These are phyloP conservation scores for Fusarium marasasianum DNA, from an alignment of 2,329 filamentous ascomycete genomes.

Conservation along the genomic window DNA sequence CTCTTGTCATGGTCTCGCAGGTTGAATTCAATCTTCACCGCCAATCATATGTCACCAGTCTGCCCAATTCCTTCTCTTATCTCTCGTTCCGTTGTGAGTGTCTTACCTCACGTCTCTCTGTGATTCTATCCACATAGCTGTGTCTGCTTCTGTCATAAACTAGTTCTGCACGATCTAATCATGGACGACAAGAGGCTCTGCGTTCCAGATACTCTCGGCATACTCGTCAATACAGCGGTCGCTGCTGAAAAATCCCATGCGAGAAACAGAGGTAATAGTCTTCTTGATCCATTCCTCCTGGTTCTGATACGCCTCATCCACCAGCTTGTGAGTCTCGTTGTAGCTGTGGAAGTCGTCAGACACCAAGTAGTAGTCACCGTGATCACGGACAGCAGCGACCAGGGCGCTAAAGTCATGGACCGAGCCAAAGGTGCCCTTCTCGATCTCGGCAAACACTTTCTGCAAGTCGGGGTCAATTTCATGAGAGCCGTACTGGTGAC, in stretches of 20 bases:
- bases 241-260: constrained; percentile 98
- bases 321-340: constrained; percentile 86
- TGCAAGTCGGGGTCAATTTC: constrained; percentile 78
- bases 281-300: constrained; percentile 94
- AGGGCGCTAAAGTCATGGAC: constrained; percentile 82
- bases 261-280: constrained; percentile 84
- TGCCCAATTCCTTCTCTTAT: constrained; percentile 7
- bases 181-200: constrained; percentile 76
- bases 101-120: constrained; percentile 1
- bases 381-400: constrained; percentile 84
- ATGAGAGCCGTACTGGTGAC: constrained; percentile 85
- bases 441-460: constrained; percentile 86
- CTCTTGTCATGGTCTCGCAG: constrained; percentile 9
- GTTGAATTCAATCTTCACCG: neutral
- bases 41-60: constrained; percentile 21
- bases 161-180: constrained; percentile 38
- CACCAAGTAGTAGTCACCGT: constrained; percentile 97
- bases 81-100: constrained; percentile 1
- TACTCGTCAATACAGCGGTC: constrained; percentile 98
- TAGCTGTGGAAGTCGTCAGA: constrained; percentile 98
- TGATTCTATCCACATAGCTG: constrained; percentile 22
- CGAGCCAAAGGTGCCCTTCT: constrained; percentile 82
- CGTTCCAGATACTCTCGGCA: constrained; percentile 96
- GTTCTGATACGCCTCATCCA: constrained; percentile 91
- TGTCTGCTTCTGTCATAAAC: constrained; percentile 11